phyloP scores from a whole-genome alignment of 129 eudicot genomes.

The Chrysanthemum seticuspe region DNA sequence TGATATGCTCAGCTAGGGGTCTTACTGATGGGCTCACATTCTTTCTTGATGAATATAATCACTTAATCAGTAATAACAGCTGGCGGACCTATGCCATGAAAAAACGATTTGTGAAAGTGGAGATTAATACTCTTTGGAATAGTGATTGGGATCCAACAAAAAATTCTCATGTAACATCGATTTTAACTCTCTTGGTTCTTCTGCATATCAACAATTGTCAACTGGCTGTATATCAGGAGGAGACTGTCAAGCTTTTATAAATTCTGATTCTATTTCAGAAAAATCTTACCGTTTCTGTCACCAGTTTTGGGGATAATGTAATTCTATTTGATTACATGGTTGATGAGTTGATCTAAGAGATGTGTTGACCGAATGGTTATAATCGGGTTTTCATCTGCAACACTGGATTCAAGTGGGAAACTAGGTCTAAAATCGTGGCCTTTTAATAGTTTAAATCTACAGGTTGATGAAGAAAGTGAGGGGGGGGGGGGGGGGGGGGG shows the following conservation, averaged over 20 bases:
- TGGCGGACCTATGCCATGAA: background rate
- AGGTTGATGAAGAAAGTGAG: no score
- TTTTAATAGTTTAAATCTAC: no score
- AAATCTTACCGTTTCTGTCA: background rate
- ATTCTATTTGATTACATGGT: constrained; percentile 6
- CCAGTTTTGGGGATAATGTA: background rate
- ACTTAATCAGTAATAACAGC: background rate
- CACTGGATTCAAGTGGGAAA: no score
- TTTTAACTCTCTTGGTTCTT: background rate
- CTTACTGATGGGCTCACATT: no score
- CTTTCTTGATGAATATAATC: background rate
- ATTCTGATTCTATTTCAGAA: background rate
- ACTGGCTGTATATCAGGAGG: background rate
- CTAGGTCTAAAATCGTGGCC: no score
- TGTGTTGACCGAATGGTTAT: no score
- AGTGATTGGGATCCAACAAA: background rate
- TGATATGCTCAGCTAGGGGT: no score
- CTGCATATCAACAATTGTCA: background rate
- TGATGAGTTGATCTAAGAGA: constrained; percentile 1
- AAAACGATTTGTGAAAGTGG: background rate
- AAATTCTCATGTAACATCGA: background rate
- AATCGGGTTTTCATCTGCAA: no score
- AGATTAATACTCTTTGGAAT: background rate
- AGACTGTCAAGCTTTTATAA: background rate
- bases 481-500: no score